phyloP scores from a whole-genome alignment of 1,139 yeast species.

The Hemisphaericaspora xylanilytica region DNA sequence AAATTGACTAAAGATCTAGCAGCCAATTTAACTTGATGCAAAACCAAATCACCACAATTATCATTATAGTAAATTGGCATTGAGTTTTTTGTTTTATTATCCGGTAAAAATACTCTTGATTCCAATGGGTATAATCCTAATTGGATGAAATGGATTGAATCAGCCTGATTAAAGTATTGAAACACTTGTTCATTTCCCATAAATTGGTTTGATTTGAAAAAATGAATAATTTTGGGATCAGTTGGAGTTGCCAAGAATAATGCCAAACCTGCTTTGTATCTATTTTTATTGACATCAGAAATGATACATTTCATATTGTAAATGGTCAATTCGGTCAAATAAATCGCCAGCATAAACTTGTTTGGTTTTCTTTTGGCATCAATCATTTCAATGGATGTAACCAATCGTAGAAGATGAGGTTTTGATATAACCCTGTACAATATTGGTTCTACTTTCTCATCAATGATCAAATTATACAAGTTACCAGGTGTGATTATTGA shows the following conservation, averaged over 20 bases:
- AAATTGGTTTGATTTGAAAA: conserved; percentile 29
- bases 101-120: conserved; percentile 39
- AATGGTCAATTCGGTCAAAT: conserved; percentile 36
- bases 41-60: conserved; percentile 60
- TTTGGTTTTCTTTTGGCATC: conserved; percentile 37
- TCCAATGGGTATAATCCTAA: conserved; percentile 36
- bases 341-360: conserved; percentile 41
- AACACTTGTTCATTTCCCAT: conserved; percentile 30
- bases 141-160: conserved; percentile 26
- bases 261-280: conserved; percentile 41
- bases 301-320: conserved; percentile 42
- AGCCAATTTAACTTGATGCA: conserved; percentile 54
- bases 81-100: conserved; percentile 46
- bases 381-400: conserved; percentile 40
- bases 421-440: conserved; percentile 35
- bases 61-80: conserved; percentile 73
- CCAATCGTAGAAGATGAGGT: conserved; percentile 39
- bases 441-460: conserved; percentile 36
- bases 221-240: conserved; percentile 23
- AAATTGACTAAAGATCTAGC: conserved; percentile 66
- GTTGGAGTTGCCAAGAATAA: conserved; percentile 32
- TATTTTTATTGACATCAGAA: conserved; percentile 38
- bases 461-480: conserved; percentile 39
- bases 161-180: conserved; percentile 26
- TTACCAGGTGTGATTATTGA: conserved; percentile 32